Conservation (phyloP, 2,329 filamentous ascomycete genomes). For the Corniculantispora saksenae region DNA sequence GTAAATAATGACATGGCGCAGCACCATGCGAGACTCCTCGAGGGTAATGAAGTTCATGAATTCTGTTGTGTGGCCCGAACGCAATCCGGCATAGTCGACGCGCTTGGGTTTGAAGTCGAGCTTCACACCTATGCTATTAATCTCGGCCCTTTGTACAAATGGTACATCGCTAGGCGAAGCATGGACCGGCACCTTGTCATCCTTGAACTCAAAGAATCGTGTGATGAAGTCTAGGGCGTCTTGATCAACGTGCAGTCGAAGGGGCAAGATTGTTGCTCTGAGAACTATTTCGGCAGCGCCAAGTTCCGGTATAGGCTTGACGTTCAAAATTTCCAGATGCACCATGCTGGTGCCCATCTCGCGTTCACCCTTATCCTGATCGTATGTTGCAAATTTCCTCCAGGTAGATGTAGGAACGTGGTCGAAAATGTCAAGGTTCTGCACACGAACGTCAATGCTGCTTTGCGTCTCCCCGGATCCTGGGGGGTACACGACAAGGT, state of each 20-base stretch:
- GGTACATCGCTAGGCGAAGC: constrained; percentile 69
- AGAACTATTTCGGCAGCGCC: constrained; percentile 89
- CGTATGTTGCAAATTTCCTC: constrained; percentile 97
- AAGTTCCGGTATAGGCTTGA: constrained; percentile 80
- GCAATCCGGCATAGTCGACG: constrained; percentile 91
- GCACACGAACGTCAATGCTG: constrained; percentile 80
- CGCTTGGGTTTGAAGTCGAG: constrained; percentile 96
- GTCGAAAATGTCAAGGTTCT: constrained; percentile 87
- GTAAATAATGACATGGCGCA: constrained; percentile 89
- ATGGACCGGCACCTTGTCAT: constrained; percentile 61
- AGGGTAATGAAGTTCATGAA: constrained; percentile 98
- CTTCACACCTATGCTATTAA: constrained; percentile 79
- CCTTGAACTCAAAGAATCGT: constrained; percentile 97
- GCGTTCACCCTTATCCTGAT: constrained; percentile 81
- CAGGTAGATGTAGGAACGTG: constrained; percentile 94
- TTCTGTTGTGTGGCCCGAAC: constrained; percentile 91
- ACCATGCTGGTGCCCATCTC: constrained; percentile 88
- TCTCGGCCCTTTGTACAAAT: constrained; percentile 87
- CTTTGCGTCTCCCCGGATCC: constrained; percentile 79
- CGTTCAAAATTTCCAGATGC: constrained; percentile 83
- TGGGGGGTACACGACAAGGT: constrained; percentile 78
- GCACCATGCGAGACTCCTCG: constrained; percentile 81
- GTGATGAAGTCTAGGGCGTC: constrained; percentile 97
- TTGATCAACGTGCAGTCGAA: constrained; percentile 93
- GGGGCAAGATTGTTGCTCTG: constrained; percentile 74